A percentile compares a stretch with the other conserved stretches of the same genome.
These are phyloP conservation scores for Trametes sanguinea DNA, from an alignment of 768 basidiomycete genomes.

Conservation along the genomic window DNA sequence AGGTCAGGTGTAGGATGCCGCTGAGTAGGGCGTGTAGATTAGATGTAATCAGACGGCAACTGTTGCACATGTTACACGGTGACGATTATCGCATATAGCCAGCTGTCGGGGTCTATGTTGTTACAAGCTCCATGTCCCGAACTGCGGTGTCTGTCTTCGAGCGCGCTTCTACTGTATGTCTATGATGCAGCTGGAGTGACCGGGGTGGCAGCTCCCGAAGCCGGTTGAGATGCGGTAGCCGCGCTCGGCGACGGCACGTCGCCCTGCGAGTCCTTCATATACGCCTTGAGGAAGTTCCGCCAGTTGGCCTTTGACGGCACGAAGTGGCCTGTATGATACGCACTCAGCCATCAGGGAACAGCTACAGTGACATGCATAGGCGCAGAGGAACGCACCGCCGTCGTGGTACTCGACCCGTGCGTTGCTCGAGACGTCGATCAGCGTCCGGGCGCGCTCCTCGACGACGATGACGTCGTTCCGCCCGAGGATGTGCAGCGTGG, in stretches of 20 bases:
- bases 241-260: conserved; percentile 48
- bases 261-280: conserved; percentile 54
- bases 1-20: background rate
- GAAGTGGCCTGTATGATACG: conserved; percentile 63
- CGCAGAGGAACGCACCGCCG: conserved; percentile 59
- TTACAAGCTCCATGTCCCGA: no score
- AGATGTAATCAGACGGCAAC: background rate
- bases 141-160: no score
- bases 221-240: conserved; percentile 36
- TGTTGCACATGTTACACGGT: no score
- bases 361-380: no score
- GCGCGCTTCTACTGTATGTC: no score
- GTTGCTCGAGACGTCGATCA: conserved; percentile 56
- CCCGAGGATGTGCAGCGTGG: conserved; percentile 79
- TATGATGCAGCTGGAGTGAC: conserved; percentile 15
- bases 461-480: conserved; percentile 73
- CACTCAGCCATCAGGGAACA: no score
- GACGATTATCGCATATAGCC: no score
- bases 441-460: conserved; percentile 61
- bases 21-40: no score
- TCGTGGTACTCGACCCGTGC: conserved; percentile 74
- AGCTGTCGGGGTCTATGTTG: no score
- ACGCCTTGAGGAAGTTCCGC: conserved; percentile 73
- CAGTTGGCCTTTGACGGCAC: conserved; percentile 77
- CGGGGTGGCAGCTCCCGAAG: conserved; percentile 54